Evolutionary conservation across 2,329 filamentous ascomycete genomes (phyloP).

Genomic region (Penicillium sp.): DNA sequence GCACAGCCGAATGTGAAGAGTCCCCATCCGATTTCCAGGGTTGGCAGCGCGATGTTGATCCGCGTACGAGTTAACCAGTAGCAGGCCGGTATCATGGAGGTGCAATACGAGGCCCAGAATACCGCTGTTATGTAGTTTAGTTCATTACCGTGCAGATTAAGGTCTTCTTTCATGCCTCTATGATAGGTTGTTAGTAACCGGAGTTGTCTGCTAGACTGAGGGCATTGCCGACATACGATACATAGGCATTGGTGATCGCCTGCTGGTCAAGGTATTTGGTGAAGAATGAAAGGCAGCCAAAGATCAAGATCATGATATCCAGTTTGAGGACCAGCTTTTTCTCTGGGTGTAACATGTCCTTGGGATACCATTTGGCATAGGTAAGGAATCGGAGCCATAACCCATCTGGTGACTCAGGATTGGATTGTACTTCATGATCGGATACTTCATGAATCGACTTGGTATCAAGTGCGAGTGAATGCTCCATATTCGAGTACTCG

Average conservation of each 20-base stretch:
- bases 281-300: conserved; percentile 49
- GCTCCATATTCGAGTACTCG: background rate
- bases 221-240: conserved; percentile 15
- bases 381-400: conserved; percentile 16
- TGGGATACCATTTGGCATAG: conserved; percentile 17
- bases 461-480: background rate
- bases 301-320: conserved; percentile 48
- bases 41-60: conserved; percentile 24
- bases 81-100: conserved; percentile 44
- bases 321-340: conserved; percentile 51
- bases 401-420: conserved; percentile 1
- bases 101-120: conserved; percentile 43
- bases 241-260: conserved; percentile 49
- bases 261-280: conserved; percentile 49
- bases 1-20: conserved; percentile 27
- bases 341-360: conserved; percentile 26
- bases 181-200: background rate
- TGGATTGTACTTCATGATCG: background rate
- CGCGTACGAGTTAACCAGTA: conserved; percentile 37
- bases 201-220: background rate
- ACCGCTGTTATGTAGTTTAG: conserved; percentile 30
- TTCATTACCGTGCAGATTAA: conserved; percentile 24
- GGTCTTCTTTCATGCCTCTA: conserved; percentile 29
- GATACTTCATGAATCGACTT: background rate
- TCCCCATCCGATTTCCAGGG: conserved; percentile 26